Evolutionary conservation across 257 asterid species (phyloP), one percentile per base, ranked within the genome.

Genomic region (Gentiana straminea): DNA sequence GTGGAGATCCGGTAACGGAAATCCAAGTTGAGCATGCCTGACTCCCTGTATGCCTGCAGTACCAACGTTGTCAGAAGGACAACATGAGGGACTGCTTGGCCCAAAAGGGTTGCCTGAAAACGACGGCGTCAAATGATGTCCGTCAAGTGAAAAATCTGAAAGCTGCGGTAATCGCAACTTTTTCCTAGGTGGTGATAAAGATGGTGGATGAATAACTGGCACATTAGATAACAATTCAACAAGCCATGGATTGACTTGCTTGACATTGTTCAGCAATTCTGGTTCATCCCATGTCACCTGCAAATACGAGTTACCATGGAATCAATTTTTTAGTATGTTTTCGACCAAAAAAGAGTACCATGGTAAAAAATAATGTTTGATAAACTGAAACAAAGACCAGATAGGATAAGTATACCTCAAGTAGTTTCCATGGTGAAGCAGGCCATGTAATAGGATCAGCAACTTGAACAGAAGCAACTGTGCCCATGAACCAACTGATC

Each of bases 41-140:
- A 95, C 90, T 91, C 95, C 96, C 96, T 91, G 98, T 84, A 91
- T 76, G 92, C 97, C 97, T 79, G 89, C 95, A 87, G 98, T 50
- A 15, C 24, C 24, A 34, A 78, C 55, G 74, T 74, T 75, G 84
- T 87, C 90, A 0, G 86, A 61, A 36, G 77, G 77, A 81, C 85
- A 74, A 68, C 75, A 69, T 49, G 83, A 59, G 59, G 84, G 79
- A 73, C 94, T 77, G 87, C 83, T 77, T 58, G 80, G 84, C 67
- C 81, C 78, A 45, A 80, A 76, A 75, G 84, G 86, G 76, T 76
- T 84, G 77, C 93, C 90, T 68, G 88, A 79, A 73, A 90, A 82
- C 3, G 91, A 79, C 70, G 93, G 88, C 72, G 82, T 67, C 46
- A 81, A 84, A 78, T 82, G 62, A 60, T 74, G 94, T 63, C 84